Percentiles rank a stretch among this genome's conserved stretches.
Conservation (phyloP, 352 stramenopile species). For the Globisporangium emineosum region DNA sequence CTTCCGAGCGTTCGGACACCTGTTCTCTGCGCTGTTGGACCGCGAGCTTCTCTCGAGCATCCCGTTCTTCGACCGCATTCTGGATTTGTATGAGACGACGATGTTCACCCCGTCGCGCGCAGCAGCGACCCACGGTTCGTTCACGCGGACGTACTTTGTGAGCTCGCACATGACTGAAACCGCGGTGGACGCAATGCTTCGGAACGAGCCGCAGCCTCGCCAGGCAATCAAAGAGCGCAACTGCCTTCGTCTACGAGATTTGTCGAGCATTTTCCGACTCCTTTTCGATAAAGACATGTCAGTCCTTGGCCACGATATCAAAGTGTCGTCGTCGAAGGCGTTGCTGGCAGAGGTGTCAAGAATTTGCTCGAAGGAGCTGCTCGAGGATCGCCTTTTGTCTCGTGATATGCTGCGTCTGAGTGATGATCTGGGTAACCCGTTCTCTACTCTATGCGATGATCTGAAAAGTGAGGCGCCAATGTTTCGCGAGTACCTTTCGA, state of each 20-base stretch:
- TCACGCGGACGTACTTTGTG: conserved; percentile 23
- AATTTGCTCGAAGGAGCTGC: conserved; percentile 23
- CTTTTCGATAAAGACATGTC: conserved; percentile 25
- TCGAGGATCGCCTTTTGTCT: conserved; percentile 29
- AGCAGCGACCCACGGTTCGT: conserved; percentile 21
- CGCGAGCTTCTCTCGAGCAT: conserved; percentile 13
- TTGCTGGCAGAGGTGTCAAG: conserved; percentile 20
- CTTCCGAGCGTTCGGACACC: conserved; percentile 22
- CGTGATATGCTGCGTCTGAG: conserved; percentile 30
- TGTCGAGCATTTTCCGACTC: conserved; percentile 25
- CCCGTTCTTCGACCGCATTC: conserved; percentile 26
- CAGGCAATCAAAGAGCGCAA: conserved; percentile 23
- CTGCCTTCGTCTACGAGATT: conserved; percentile 19
- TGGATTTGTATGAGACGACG: conserved; percentile 22
- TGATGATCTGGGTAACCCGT: conserved; percentile 29
- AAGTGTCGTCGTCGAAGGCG: conserved; percentile 17
- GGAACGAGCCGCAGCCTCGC: conserved; percentile 7
- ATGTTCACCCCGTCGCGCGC: conserved; percentile 31
- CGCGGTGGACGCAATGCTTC: conserved; percentile 23
- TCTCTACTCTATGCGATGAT: no score
- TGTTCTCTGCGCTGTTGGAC: conserved; percentile 28
- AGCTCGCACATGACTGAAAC: conserved; percentile 25
- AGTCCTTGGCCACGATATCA: conserved; percentile 10
- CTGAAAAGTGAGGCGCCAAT: no score
- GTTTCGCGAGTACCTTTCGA: no score